A percentile compares a stretch with the other conserved stretches of the same genome.
Evolutionary conservation across 805 yeast species (phyloP).

Genomic region (Wickerhamomyces tratensis): DNA sequence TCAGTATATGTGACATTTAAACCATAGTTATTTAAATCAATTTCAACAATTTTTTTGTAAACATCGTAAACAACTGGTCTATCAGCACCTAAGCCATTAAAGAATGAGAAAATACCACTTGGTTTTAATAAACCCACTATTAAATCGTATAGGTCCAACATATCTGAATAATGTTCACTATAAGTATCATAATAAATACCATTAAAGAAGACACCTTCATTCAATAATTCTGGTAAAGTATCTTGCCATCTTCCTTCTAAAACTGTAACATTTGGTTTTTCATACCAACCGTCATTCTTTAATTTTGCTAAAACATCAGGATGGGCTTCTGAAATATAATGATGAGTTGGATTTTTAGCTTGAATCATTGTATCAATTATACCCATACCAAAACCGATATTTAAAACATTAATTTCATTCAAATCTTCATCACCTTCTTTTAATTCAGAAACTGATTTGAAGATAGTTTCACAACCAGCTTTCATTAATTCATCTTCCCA

Average conservation of each 20-base stretch:
- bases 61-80: constrained; percentile 72
- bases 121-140: constrained; percentile 78
- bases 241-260: constrained; percentile 94
- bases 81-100: constrained; percentile 86
- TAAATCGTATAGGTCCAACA: constrained; percentile 75
- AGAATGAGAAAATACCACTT: constrained; percentile 79
- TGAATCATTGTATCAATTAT: constrained; percentile 80
- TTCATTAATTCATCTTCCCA: constrained; percentile 87
- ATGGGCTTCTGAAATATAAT: constrained; percentile 90
- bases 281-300: constrained; percentile 74
- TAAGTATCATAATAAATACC: constrained; percentile 93
- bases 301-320: constrained; percentile 76
- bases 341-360: constrained; percentile 45
- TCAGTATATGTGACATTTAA: constrained; percentile 47
- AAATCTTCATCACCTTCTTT: constrained; percentile 22
- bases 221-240: constrained; percentile 53
- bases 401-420: constrained; percentile 45
- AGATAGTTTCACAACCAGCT: constrained; percentile 68
- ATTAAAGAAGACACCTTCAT: constrained; percentile 64
- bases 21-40: constrained; percentile 77
- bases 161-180: constrained; percentile 84
- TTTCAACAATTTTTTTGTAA: constrained; percentile 69
- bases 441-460: constrained; percentile 30
- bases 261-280: constrained; percentile 58
- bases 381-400: constrained; percentile 97